Base-by-base conservation (phyloP, 73 alveolate species). In the Symbiodinium pilosum region DNA sequence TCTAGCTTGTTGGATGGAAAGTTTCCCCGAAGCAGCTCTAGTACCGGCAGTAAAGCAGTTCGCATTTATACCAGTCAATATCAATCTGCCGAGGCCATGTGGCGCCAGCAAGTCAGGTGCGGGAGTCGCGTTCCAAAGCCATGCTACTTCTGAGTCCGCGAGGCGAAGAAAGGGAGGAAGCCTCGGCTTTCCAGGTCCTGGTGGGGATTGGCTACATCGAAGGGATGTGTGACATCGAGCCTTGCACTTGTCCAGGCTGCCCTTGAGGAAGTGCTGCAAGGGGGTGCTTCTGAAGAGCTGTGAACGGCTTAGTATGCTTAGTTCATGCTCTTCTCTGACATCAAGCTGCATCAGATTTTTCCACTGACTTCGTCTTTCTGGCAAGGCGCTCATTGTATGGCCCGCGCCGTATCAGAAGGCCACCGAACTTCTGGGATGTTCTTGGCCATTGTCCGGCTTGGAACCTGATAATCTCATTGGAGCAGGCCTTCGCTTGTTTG, bases 361-460 rank as follows among this genome's bases (percentile, higher is more conserved):
- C n/a, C n/a, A n/a, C n/a, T n/a, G n/a, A n/a, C n/a, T n/a, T 24
- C 73, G 34, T n/a, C 39, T 28, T 9, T 24, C 38, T 28, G 81
- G 3, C n/a, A 64, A 88, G 95, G 95, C 95, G 75, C 56, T 41
- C 75, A 9, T 68, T 89, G 87, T 44, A 89, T 28, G 95, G 95
- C 51, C 87, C 86, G 28, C 73, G 95, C 40, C 95, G 95, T 39
- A 84, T 89, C 6, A 84, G 95, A 56, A 89, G 95, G 95, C 73
- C 3, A 84, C n/a, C n/a, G n/a, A n/a, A n/a, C n/a, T n/a, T n/a
- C n/a, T n/a, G n/a, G n/a, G n/a, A n/a, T n/a, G n/a, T n/a, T n/a
- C n/a, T n/a, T n/a, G n/a, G n/a, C n/a, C n/a, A n/a, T n/a, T n/a
- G n/a, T n/a, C n/a, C n/a, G n/a, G n/a, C n/a, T n/a, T n/a, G n/a